phyloP scores from a whole-genome alignment of 2,329 filamentous ascomycete genomes.

The Sporothrix pseudoabietina region DNA sequence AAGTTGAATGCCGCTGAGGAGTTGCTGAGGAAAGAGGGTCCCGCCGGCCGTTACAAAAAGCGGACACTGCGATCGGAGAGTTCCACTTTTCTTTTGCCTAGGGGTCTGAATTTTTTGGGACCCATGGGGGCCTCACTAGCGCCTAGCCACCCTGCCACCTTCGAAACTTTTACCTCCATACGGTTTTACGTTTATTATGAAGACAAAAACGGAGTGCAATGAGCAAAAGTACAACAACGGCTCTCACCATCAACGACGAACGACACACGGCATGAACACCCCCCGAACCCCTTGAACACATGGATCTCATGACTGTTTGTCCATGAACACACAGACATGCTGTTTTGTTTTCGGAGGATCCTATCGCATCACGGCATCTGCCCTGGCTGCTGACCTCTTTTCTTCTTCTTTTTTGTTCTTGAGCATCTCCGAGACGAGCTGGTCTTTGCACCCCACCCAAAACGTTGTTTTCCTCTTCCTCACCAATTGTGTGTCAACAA shows the following conservation, averaged over 20 bases:
- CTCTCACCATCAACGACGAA: slow-evolving; percentile 9
- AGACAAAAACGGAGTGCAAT: background rate
- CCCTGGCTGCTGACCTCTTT: background rate
- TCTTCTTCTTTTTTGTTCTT: background rate
- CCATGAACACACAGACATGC: slow-evolving; percentile 9
- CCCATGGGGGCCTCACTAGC: background rate
- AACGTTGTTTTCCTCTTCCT: background rate
- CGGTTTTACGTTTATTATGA: background rate
- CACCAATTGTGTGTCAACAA: background rate
- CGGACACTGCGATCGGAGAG: slow-evolving; percentile 18
- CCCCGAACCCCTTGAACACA: background rate
- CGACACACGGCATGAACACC: slow-evolving; percentile 10
- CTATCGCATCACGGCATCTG: slow-evolving; percentile 7
- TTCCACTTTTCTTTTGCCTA: slow-evolving; percentile 13
- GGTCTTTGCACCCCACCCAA: background rate
- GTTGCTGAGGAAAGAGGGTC: background rate
- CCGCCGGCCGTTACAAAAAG: slow-evolving; percentile 16
- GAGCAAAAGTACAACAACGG: background rate
- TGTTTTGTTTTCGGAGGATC: background rate
- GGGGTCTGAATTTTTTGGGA: background rate
- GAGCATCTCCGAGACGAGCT: background rate
- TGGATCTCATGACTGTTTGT: background rate
- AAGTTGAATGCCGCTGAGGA: background rate
- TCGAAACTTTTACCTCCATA: background rate
- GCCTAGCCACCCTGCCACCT: background rate